Evolutionary conservation across 176 grass and related monocot genomes (phyloP).

Genomic region (Otatea glauca): DNA sequence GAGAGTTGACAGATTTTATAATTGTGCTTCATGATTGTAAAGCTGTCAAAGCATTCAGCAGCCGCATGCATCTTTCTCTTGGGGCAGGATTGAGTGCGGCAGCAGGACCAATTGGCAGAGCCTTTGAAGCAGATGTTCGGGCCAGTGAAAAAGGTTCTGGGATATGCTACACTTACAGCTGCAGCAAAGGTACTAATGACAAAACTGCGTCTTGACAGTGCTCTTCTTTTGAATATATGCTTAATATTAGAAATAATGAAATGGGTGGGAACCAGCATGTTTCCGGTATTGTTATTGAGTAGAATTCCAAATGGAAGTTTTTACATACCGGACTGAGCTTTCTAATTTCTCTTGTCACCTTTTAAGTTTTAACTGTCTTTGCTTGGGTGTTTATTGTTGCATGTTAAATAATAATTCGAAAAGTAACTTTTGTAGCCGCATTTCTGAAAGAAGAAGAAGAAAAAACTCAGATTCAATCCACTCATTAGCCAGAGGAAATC

Average conservation of each 20-base stretch:
- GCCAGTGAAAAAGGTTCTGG: conserved; percentile 83
- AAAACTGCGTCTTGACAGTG: not conserved
- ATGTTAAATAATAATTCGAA: not conserved
- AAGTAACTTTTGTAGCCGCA: not conserved
- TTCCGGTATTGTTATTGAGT: not conserved
- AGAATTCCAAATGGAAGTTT: not conserved
- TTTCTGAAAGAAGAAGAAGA: not conserved
- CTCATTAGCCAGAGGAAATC: not conserved
- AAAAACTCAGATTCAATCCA: not conserved
- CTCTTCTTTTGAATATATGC: not conserved
- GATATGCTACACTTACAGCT: conserved; percentile 95
- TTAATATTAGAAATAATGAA: conserved; percentile 2
- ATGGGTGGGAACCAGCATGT: not conserved
- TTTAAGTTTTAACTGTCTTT: conserved; percentile 4
- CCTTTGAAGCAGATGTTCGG: conserved; percentile 87
- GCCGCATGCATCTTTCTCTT: conserved; percentile 82
- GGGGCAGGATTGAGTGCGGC: conserved; percentile 87
- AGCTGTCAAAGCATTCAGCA: conserved; percentile 83
- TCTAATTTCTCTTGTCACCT: not conserved
- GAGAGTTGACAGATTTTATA: conserved; percentile 90
- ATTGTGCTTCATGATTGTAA: conserved; percentile 81
- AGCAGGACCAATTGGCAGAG: conserved; percentile 87
- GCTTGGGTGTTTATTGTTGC: not conserved
- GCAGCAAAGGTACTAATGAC: conserved; percentile 81
- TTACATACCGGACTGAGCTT: not conserved